phyloP scores from a whole-genome alignment of 257 asterid genomes.

The Echium plantagineum region DNA sequence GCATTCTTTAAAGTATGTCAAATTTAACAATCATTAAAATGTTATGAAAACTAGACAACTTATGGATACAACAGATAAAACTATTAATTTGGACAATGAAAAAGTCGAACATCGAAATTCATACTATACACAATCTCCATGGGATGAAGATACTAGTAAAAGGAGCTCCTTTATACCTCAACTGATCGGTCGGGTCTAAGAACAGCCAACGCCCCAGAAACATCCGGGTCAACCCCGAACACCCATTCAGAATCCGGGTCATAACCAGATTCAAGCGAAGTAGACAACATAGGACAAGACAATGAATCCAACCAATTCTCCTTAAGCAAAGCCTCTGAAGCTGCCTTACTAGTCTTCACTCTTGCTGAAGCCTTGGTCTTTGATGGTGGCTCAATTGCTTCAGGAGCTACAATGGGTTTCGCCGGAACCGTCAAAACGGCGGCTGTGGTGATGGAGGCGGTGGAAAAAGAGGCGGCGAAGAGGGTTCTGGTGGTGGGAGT shows the following conservation, averaged over 20 bases:
- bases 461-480: slow-evolving; percentile 25
- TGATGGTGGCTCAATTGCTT: slow-evolving; percentile 11
- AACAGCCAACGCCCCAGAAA: slow-evolving; percentile 67
- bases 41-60: no score
- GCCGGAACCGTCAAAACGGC: slow-evolving; percentile 9
- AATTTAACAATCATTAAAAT: no score
- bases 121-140: no score
- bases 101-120: no score
- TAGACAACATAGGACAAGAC: slow-evolving; percentile 37
- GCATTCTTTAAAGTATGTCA: no score
- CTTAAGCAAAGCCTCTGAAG: slow-evolving; percentile 30
- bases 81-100: no score
- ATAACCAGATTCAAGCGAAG: slow-evolving; percentile 3
- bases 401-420: slow-evolving; percentile 11
- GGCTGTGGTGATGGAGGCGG: slow-evolving; percentile 11
- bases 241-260: slow-evolving; percentile 48
- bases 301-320: slow-evolving; percentile 53
- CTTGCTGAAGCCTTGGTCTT: slow-evolving; percentile 16
- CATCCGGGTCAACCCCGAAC: slow-evolving; percentile 68
- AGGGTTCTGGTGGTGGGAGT: slow-evolving; percentile 26
- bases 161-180: slow-evolving; percentile 22
- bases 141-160: no score
- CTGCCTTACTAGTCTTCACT: slow-evolving; percentile 20
- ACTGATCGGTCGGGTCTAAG: slow-evolving; percentile 49
- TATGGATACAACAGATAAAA: no score